phyloP scores from a whole-genome alignment of 768 basidiomycete genomes.

The Lactifluus pinguis region DNA sequence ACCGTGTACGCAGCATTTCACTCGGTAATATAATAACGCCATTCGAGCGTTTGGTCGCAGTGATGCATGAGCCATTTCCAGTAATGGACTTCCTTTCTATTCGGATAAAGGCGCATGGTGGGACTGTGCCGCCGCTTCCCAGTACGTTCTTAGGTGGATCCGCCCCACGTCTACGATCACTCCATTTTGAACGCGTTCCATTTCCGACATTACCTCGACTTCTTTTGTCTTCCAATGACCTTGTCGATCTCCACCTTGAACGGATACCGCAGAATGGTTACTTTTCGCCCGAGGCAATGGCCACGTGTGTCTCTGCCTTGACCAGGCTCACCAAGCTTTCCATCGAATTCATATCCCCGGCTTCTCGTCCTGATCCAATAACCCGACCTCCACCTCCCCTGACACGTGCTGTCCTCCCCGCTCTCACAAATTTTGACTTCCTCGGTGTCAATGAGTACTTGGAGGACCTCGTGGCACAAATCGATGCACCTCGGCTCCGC shows the following conservation, averaged over 20 bases:
- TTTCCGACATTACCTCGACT: not conserved
- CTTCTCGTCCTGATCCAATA: too few relatives aligned
- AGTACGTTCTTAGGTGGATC: not conserved
- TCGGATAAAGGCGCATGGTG: too few relatives aligned
- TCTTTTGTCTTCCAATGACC: not conserved
- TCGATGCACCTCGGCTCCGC: too few relatives aligned
- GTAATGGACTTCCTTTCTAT: not conserved
- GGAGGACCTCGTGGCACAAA: too few relatives aligned
- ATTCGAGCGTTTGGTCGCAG: not conserved
- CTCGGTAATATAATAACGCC: not conserved
- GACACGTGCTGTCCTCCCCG: too few relatives aligned
- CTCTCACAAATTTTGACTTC: too few relatives aligned
- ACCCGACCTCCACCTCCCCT: too few relatives aligned
- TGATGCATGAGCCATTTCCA: not conserved
- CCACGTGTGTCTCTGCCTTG: too few relatives aligned
- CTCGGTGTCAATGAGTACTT: too few relatives aligned
- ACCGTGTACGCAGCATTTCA: not conserved
- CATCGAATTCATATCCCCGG: too few relatives aligned
- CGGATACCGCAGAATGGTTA: not conserved
- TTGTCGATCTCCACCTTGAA: not conserved
- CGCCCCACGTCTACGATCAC: not conserved
- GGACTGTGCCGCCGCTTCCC: not conserved
- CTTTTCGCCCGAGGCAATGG: not conserved
- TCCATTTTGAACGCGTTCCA: not conserved
- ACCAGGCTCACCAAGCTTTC: too few relatives aligned